Percentiles rank a stretch among this genome's conserved stretches.
Conservation (phyloP, 2,329 filamentous ascomycete species). For the Mycosphaerelloides madeirae region DNA sequence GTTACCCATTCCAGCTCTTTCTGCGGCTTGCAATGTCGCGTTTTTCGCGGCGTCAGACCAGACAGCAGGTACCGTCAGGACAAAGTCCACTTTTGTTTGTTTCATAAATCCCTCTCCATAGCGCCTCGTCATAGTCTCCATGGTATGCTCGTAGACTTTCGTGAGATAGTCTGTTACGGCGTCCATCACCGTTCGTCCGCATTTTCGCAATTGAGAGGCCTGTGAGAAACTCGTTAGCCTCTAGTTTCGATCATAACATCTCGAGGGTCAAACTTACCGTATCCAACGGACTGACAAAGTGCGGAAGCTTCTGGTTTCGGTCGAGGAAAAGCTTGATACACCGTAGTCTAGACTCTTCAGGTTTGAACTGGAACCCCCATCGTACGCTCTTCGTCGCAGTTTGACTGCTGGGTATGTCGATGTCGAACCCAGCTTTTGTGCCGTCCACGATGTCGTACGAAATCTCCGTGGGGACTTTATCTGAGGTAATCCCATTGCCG, state of each 20-base stretch:
- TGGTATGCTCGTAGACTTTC: conserved; percentile 70
- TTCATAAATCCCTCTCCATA: conserved; percentile 77
- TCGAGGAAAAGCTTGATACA: conserved; percentile 85
- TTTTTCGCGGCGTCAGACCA: conserved; percentile 86
- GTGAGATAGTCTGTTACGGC: conserved; percentile 76
- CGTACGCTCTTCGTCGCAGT: conserved; percentile 39
- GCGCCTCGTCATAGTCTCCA: conserved; percentile 67
- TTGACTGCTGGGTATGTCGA: not conserved
- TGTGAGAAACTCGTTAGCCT: too few species aligned
- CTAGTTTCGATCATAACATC: conserved; percentile 52
- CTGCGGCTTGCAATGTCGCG: conserved; percentile 71
- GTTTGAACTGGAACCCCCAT: conserved; percentile 81
- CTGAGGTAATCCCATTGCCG: conserved; percentile 78
- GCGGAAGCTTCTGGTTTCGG: conserved; percentile 72
- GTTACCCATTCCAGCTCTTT: conserved; percentile 71
- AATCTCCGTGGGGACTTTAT: conserved; percentile 80
- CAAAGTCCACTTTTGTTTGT: conserved; percentile 70
- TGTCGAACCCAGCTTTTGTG: conserved; percentile 9
- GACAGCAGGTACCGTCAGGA: conserved; percentile 75
- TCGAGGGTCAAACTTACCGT: conserved; percentile 37
- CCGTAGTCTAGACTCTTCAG: conserved; percentile 68
- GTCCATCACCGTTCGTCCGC: conserved; percentile 71
- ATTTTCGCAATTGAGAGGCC: conserved; percentile 65
- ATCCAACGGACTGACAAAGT: conserved; percentile 73
- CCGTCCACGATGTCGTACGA: conserved; percentile 51